Base-by-base conservation (phyloP, 805 yeast genomes). In the baker's yeast (Saccharomyces cerevisiae) region DNA sequence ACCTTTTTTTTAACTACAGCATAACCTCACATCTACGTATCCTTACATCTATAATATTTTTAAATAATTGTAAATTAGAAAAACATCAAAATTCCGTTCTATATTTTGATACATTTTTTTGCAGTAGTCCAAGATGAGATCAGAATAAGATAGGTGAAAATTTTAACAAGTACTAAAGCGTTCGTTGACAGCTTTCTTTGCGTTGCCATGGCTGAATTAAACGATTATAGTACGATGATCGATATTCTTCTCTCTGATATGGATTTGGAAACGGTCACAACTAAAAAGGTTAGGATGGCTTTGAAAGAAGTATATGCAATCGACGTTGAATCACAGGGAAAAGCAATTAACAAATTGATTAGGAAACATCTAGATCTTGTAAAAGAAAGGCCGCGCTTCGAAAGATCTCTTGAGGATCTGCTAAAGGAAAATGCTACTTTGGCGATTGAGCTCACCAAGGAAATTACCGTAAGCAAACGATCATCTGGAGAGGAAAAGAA, bases 241-340 rank as follows among this genome's bases (percentile, higher is more conserved):
- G 90, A 85, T 66, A 89, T 95, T 1, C 85, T 88, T 10, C 70
- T 88, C 41, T 73, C 83, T 50, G 90, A 81, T 6, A 81, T 91
- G 0, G 85, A 87, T 61, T 74, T 86, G 32, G 84, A 84, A 56
- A 75, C 79, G 55, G 81, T 87, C 14, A 81, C 90, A 0, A 89
- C 86, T 6, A 85, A 85, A 67, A 79, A 80, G 65, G 80, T 88
- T 26, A 73, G 95, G 56, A 76, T 77, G 55, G 92, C 91, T 0
- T 63, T 88, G 17, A 89, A 84, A 65, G 87, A 80, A 57, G 72
- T 88, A 30, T 86, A 83, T 61, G 79, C 77, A 3, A 73, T 77
- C 1, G 82, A 85, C 58, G 73, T 86, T 46, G 70, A 78, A 55
- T 74, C 78, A 4, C 59, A 59, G 22, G 72, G 84, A 76, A 79